These are phyloP conservation scores for Linaria vulgaris DNA, from an alignment of 257 asterid genomes.

Conservation along the genomic window DNA sequence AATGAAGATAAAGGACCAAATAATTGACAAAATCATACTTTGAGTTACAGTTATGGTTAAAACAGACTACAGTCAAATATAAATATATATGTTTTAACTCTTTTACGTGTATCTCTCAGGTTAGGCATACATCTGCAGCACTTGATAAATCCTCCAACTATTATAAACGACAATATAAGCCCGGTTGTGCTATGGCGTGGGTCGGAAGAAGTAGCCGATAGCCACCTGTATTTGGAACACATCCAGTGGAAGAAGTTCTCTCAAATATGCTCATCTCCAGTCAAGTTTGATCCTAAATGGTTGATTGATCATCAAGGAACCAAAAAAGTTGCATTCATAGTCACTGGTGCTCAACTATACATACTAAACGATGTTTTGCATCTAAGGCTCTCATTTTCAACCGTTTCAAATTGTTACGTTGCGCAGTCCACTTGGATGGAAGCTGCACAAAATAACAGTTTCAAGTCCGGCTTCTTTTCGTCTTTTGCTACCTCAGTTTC, in stretches of 20 bases:
- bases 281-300: conserved; percentile 66
- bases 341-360: conserved; percentile 84
- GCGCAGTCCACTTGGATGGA: conserved; percentile 76
- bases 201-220: conserved; percentile 47
- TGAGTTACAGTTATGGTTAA: too few species aligned
- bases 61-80: too few species aligned
- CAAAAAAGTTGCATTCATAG: conserved; percentile 45
- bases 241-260: conserved; percentile 77
- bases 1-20: too few species aligned
- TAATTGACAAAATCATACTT: too few species aligned
- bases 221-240: conserved; percentile 55
- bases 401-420: conserved; percentile 39
- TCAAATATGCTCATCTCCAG: conserved; percentile 73
- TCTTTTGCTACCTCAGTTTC: conserved; percentile 51
- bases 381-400: conserved; percentile 55
- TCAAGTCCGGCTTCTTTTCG: conserved; percentile 55
- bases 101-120: too few species aligned
- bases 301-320: conserved; percentile 17
- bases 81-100: too few species aligned
- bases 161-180: conserved; percentile 38
- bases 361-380: conserved; percentile 56
- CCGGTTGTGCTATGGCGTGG: conserved; percentile 48
- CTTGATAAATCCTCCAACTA: conserved; percentile 52
- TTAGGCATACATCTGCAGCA: conserved; percentile 80
- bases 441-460: conserved; percentile 27